These are phyloP conservation scores for Alternaria arbusti DNA, from an alignment of 2,329 filamentous ascomycete genomes.

Conservation along the genomic window DNA sequence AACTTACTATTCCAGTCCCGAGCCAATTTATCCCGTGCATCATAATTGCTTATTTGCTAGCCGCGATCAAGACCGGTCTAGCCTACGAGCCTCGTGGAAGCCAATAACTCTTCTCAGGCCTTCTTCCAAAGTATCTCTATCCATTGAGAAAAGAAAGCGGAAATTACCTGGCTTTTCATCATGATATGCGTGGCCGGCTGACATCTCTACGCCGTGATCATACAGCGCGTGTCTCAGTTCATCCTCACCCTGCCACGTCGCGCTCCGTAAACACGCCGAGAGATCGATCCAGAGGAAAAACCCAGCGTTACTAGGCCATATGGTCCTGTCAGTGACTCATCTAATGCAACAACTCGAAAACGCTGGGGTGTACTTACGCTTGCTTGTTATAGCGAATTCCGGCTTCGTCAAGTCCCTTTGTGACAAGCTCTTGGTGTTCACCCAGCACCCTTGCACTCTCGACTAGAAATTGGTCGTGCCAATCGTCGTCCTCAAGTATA, in stretches of 20 bases:
- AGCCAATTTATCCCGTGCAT: background rate
- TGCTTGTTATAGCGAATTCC: slow-evolving; percentile 1
- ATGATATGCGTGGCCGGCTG: slow-evolving; percentile 43
- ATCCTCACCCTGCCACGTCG: slow-evolving; percentile 15
- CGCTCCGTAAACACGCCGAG: slow-evolving; percentile 16
- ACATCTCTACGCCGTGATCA: slow-evolving; percentile 24
- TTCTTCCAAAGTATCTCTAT: slow-evolving; percentile 44
- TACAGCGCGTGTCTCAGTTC: slow-evolving; percentile 34
- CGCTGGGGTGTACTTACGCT: background rate
- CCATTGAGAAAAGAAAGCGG: slow-evolving; percentile 50
- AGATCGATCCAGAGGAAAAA: slow-evolving; percentile 65
- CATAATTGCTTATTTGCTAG: background rate
- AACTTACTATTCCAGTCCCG: background rate
- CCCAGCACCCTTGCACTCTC: background rate
- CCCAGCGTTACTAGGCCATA: slow-evolving; percentile 56
- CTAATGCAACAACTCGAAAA: background rate
- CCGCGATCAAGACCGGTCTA: background rate
- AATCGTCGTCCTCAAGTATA: slow-evolving; percentile 28
- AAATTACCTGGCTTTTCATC: slow-evolving; percentile 51
- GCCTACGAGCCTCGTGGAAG: background rate
- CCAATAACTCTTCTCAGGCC: slow-evolving; percentile 35
- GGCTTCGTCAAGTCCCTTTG: background rate
- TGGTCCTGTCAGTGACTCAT: background rate
- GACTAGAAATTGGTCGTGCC: slow-evolving; percentile 7
- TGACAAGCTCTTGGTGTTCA: background rate